phyloP scores from a whole-genome alignment of 495 filamentous ascomycete species.

The Aspergillus avenaceus region DNA sequence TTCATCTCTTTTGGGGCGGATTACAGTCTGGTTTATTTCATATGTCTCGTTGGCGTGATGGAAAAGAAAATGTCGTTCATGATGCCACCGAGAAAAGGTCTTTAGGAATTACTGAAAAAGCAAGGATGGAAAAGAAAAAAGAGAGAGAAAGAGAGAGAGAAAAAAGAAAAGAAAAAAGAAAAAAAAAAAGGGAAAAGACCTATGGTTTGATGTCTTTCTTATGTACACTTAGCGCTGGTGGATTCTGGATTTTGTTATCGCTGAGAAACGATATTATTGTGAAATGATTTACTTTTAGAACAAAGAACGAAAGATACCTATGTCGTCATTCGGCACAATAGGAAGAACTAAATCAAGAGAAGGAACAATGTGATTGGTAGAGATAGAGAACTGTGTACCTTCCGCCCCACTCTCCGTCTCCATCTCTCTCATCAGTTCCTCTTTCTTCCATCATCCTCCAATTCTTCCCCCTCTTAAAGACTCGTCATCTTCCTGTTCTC shows the following conservation, averaged over 20 bases:
- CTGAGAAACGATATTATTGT: no score
- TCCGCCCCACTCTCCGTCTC: not conserved
- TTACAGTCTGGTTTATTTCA: not conserved
- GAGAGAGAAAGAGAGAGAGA: not conserved
- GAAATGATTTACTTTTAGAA: no score
- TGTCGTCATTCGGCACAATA: no score
- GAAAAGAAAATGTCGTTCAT: not conserved
- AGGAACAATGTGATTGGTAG: no score
- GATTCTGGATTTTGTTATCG: not conserved
- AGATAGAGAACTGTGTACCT: no score
- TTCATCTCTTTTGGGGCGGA: not conserved
- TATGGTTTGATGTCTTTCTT: constrained; percentile 4
- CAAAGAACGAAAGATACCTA: no score
- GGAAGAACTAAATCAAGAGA: no score
- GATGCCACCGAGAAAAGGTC: not conserved
- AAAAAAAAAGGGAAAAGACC: not conserved
- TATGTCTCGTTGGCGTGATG: not conserved
- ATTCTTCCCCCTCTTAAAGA: not conserved
- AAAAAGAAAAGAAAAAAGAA: not conserved
- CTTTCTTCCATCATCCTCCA: not conserved
- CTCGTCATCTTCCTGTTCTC: no score
- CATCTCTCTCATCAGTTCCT: not conserved
- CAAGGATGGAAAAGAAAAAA: not conserved
- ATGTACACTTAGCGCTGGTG: constrained; percentile 10
- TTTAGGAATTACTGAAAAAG: no score